These are phyloP conservation scores for Cotoneaster glaucophyllus DNA, from an alignment of 306 rosid genomes.

Conservation along the genomic window DNA sequence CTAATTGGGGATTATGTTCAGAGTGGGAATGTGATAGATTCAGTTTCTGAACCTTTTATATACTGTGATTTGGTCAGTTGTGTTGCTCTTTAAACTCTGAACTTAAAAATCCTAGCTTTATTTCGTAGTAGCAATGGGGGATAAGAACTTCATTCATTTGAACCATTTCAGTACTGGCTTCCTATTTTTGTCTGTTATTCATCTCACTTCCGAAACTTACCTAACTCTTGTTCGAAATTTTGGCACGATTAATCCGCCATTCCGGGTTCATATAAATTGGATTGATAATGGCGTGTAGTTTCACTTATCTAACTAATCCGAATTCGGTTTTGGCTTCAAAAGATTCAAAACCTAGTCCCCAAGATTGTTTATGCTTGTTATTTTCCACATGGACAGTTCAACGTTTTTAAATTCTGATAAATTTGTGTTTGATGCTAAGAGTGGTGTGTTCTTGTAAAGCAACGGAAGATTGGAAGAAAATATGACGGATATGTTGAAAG, in stretches of 20 bases:
- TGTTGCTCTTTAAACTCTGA: too few species aligned
- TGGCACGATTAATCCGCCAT: constrained; percentile 26
- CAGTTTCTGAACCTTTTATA: neutral
- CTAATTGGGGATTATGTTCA: neutral
- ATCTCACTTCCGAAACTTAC: constrained; percentile 3
- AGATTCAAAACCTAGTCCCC: neutral
- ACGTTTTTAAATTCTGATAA: constrained; percentile 55
- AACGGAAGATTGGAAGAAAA: constrained; percentile 9
- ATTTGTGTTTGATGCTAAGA: constrained; percentile 53
- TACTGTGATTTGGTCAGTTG: neutral
- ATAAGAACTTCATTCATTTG: constrained; percentile 5
- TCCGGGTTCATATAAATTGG: constrained; percentile 56
- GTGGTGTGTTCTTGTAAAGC: constrained; percentile 43
- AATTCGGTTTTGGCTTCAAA: constrained; percentile 51
- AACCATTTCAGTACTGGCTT: constrained; percentile 3
- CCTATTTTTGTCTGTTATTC: constrained; percentile 17
- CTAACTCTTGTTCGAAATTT: too few species aligned
- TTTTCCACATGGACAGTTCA: constrained; percentile 29
- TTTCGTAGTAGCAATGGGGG: too few species aligned
- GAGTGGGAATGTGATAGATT: constrained; percentile 6
- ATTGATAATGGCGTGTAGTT: constrained; percentile 53
- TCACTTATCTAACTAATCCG: constrained; percentile 37
- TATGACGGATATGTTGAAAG: too few species aligned
- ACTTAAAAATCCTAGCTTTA: too few species aligned
- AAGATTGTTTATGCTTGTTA: constrained; percentile 41